Percentiles rank a stretch among this genome's conserved stretches.
Evolutionary conservation across 176 grass and related monocot species (phyloP).

Genomic region (Oryza longistaminata): DNA sequence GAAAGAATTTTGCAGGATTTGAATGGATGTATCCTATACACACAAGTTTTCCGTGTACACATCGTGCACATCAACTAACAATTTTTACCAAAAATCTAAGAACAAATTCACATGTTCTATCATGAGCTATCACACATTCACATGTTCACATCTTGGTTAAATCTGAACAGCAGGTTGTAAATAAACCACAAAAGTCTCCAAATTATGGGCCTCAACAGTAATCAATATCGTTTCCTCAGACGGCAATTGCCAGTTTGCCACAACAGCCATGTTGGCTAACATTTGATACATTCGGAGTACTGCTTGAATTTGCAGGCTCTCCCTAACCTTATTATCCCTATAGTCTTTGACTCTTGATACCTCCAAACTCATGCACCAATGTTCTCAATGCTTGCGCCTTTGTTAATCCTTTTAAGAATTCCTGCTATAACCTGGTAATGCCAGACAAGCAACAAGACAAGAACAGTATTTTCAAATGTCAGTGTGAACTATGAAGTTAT

Average conservation of each 20-base stretch:
- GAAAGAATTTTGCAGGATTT: too few species aligned
- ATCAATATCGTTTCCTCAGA: neutral
- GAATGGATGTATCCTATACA: too few species aligned
- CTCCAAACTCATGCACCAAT: conserved; percentile 60
- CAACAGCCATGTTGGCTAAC: neutral
- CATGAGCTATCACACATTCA: neutral
- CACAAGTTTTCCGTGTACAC: too few species aligned
- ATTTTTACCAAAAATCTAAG: too few species aligned
- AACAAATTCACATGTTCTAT: too few species aligned
- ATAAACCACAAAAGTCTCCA: neutral
- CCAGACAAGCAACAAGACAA: neutral
- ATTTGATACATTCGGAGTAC: neutral
- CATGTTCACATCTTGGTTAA: neutral
- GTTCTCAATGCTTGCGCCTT: conserved; percentile 70
- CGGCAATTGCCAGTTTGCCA: neutral
- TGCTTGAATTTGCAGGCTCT: neutral
- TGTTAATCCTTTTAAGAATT: conserved; percentile 91
- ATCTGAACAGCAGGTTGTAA: neutral
- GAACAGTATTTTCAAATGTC: neutral
- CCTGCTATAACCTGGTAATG: conserved; percentile 85
- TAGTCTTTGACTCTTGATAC: neutral
- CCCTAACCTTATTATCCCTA: conserved; percentile 2
- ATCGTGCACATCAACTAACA: too few species aligned
- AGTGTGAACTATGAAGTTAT: neutral
- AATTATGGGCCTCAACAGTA: neutral